A percentile compares a stretch with the other conserved stretches of the same genome.
Conservation (phyloP, 768 basidiomycete genomes). For the Pluteus cervinus region DNA sequence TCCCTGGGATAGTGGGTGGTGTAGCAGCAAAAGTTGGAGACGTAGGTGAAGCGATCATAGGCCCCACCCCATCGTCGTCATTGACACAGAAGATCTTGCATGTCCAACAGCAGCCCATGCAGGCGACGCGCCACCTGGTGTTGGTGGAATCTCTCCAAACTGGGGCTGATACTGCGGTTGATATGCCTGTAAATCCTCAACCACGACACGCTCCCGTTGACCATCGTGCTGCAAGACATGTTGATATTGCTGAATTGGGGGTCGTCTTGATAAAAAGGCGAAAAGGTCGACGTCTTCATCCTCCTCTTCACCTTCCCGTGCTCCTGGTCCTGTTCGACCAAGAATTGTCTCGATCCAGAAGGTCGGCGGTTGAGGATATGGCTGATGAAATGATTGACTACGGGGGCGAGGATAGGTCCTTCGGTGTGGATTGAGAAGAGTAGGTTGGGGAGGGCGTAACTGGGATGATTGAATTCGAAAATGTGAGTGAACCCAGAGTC, state of each 20-base stretch:
- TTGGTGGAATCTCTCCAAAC: not conserved
- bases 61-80: not conserved
- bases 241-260: not conserved
- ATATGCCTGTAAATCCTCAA: too few species aligned
- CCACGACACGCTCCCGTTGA: too few species aligned
- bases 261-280: conserved; percentile 15
- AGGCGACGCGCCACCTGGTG: conserved; percentile 1
- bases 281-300: conserved; percentile 18
- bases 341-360: too few species aligned
- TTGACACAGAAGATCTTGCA: not conserved
- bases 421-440: conserved; percentile 4
- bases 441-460: conserved; percentile 8
- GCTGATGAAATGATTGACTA: too few species aligned
- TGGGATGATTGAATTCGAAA: conserved; percentile 9
- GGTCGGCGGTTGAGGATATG: too few species aligned
- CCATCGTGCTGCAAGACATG: too few species aligned
- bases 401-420: too few species aligned
- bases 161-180: too few species aligned
- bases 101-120: conserved; percentile 3
- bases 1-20: too few species aligned
- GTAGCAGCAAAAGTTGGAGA: conserved; percentile 5
- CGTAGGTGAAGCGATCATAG: not conserved
- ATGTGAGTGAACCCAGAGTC: too few species aligned
- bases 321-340: too few species aligned
- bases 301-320: too few species aligned